Percentiles rank a stretch among this genome's conserved stretches.
Evolutionary conservation across 331 rosid species (phyloP).

Genomic region (Quercus tomentella): DNA sequence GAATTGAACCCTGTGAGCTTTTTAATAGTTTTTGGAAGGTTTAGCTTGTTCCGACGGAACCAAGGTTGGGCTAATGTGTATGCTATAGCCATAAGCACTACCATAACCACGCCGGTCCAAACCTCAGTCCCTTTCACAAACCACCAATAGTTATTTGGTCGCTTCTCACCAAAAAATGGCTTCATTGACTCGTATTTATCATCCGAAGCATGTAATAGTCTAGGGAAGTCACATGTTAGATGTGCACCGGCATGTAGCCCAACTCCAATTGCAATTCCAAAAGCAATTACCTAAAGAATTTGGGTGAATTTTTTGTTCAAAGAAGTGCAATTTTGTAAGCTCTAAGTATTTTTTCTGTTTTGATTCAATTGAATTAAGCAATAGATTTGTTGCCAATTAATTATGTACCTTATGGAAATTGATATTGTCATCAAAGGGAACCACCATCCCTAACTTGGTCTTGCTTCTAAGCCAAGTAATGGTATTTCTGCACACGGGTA

Average conservation of each 20-base stretch:
- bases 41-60: slow-evolving; percentile 56
- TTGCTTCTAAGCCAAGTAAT: slow-evolving; percentile 80
- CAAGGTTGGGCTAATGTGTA: slow-evolving; percentile 78
- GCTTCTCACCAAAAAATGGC: slow-evolving; percentile 42
- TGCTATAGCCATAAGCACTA: slow-evolving; percentile 80
- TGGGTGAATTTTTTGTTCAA: neutral
- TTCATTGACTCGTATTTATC: slow-evolving; percentile 55
- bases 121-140: slow-evolving; percentile 83
- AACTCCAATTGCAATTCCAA: slow-evolving; percentile 70
- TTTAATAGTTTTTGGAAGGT: slow-evolving; percentile 60
- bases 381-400: neutral
- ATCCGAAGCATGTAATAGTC: slow-evolving; percentile 54
- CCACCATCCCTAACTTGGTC: slow-evolving; percentile 53
- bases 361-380: neutral
- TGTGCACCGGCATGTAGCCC: slow-evolving; percentile 61
- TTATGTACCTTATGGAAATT: slow-evolving; percentile 75
- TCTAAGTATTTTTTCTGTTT: neutral
- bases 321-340: neutral
- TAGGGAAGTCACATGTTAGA: slow-evolving; percentile 84
- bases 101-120: slow-evolving; percentile 77
- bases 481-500: slow-evolving; percentile 85
- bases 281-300: slow-evolving; percentile 52
- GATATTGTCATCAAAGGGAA: slow-evolving; percentile 85
- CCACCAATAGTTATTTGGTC: slow-evolving; percentile 87
- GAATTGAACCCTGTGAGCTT: slow-evolving; percentile 85